phyloP scores from a whole-genome alignment of 2,329 filamentous ascomycete genomes.

The Epichloe sp. region DNA sequence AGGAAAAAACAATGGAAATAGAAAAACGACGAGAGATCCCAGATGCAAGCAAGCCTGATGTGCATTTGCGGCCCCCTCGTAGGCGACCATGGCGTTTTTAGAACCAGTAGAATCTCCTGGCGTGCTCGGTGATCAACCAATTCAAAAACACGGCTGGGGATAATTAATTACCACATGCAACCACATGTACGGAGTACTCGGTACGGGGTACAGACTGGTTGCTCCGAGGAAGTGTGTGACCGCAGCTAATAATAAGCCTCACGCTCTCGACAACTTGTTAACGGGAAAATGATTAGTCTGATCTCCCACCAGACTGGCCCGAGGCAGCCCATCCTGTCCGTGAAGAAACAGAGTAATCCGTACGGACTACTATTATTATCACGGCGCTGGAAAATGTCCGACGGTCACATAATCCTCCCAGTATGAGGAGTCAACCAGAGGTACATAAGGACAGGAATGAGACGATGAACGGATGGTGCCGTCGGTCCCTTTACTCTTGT shows the following conservation, averaged over 20 bases:
- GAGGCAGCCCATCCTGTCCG: background rate
- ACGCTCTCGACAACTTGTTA: too few relatives aligned
- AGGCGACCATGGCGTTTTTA: background rate
- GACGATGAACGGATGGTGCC: background rate
- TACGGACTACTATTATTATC: background rate
- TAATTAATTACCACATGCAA: background rate
- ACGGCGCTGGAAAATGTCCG: background rate
- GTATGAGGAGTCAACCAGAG: background rate
- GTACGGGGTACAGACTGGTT: too few relatives aligned
- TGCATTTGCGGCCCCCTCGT: background rate
- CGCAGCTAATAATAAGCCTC: too few relatives aligned
- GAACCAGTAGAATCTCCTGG: background rate
- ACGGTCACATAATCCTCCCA: background rate
- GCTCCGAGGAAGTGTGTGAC: too few relatives aligned
- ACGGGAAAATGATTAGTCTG: background rate
- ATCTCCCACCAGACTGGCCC: background rate
- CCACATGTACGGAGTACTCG: background rate
- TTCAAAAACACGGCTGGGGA: too few relatives aligned
- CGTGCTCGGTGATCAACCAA: background rate
- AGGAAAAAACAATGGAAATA: background rate
- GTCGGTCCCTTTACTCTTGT: background rate
- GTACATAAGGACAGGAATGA: too few relatives aligned
- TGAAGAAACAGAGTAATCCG: background rate
- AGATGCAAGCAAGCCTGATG: background rate
- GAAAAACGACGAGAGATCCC: too few relatives aligned